Evolutionary conservation across 495 filamentous ascomycete species (phyloP).

Genomic region (Aspergillus campestris): DNA sequence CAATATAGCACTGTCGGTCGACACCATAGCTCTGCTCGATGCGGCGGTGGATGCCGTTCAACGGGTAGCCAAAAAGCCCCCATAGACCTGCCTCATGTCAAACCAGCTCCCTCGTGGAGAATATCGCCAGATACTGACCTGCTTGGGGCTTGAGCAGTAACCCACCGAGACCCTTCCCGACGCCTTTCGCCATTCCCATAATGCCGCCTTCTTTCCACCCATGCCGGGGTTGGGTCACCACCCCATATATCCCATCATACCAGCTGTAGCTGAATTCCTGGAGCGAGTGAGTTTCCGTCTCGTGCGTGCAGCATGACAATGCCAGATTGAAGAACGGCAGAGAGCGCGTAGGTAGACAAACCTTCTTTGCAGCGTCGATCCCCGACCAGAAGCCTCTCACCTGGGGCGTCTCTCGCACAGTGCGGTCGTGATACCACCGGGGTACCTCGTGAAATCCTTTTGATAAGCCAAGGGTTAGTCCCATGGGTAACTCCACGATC

Average conservation of each 20-base stretch:
- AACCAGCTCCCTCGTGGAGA: not conserved
- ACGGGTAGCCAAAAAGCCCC: slow-evolving; percentile 56
- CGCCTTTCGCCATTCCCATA: slow-evolving; percentile 61
- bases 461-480: slow-evolving; percentile 58
- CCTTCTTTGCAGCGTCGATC: slow-evolving; percentile 55
- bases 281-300: slow-evolving; percentile 2
- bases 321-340: no score
- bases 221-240: slow-evolving; percentile 62
- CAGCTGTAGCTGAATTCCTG: slow-evolving; percentile 59
- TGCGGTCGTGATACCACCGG: slow-evolving; percentile 59
- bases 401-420: slow-evolving; percentile 52
- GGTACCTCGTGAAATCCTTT: slow-evolving; percentile 69
- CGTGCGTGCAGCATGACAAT: no score
- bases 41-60: slow-evolving; percentile 63
- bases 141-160: slow-evolving; percentile 63
- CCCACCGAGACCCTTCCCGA: slow-evolving; percentile 69
- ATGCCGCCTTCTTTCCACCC: slow-evolving; percentile 62
- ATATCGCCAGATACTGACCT: slow-evolving; percentile 33
- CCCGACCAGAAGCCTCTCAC: slow-evolving; percentile 57
- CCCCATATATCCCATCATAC: slow-evolving; percentile 64
- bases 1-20: slow-evolving; percentile 57
- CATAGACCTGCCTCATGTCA: slow-evolving; percentile 35
- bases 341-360: slow-evolving; percentile 48
- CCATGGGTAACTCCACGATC: slow-evolving; percentile 59
- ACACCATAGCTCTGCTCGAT: slow-evolving; percentile 50